Percentiles rank a stretch among this genome's conserved stretches.
These are phyloP conservation scores for Venturia oleaginea DNA, from an alignment of 2,329 filamentous ascomycete genomes.

Conservation along the genomic window DNA sequence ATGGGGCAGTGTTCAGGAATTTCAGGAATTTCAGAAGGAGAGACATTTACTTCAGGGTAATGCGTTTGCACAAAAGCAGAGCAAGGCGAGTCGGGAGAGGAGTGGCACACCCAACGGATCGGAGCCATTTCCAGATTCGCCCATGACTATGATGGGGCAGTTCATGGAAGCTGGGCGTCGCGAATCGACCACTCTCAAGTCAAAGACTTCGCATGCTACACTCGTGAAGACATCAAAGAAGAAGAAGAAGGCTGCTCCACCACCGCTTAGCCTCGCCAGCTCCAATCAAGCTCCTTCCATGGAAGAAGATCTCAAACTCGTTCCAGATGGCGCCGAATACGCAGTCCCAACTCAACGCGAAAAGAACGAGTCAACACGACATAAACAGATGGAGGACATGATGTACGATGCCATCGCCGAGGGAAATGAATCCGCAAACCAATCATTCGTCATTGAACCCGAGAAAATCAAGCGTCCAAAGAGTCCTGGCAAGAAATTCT, in stretches of 20 bases:
- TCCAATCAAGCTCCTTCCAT: not conserved
- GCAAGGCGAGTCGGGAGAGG: not conserved
- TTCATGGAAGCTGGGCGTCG: not conserved
- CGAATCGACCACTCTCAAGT: not conserved
- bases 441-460: not conserved
- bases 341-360: constrained; percentile 8
- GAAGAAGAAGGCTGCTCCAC: constrained; percentile 5
- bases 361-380: not conserved
- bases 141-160: constrained; percentile 4
- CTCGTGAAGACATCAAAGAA: not conserved
- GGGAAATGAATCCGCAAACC: not conserved
- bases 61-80: constrained; percentile 6
- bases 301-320: not conserved
- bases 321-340: constrained; percentile 2
- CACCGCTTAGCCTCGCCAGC: not conserved
- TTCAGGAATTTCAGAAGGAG: constrained; percentile 10
- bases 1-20: constrained; percentile 10
- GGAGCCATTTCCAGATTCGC: not conserved
- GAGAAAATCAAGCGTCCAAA: constrained; percentile 9
- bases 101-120: not conserved
- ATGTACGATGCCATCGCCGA: not conserved
- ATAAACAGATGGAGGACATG: not conserved
- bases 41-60: constrained; percentile 2
- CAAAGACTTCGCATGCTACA: not conserved
- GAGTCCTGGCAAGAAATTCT: constrained; percentile 11